Base-by-base conservation (phyloP, 176 grass and related monocot species). In the Cocos nucifera region DNA sequence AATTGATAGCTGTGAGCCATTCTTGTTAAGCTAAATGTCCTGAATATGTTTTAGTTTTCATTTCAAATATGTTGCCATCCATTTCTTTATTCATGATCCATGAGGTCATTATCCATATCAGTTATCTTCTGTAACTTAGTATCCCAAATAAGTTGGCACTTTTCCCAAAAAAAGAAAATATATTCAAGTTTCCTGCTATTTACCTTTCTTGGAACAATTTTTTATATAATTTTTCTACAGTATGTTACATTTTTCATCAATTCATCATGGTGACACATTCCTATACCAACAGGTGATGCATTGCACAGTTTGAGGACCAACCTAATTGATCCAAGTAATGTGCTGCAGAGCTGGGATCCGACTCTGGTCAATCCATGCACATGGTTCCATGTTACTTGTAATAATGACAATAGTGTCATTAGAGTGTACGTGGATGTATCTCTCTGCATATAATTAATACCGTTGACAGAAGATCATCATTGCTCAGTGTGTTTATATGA, bases 371-470 rank as follows among this genome's bases (percentile, higher is more conserved):
- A 95, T 73, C 90, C 90, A 0, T 95, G 90, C 71, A 89, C 90
- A 71, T 95, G 90, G 86, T 95, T 95, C 74, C 90, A 89, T 71
- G 90, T 95, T 49, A 95, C 90, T 27, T 95, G 90, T 72, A 95
- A 95, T 17, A 95, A 86, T n/a, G 90, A 95, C 69, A 95, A 95
- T 76, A 95, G 86, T 57, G 90, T 95, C 67, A 95, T 95, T 66
- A 86, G 90, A 89, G 90, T 95, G 90, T 95, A 89, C 27, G 90
- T 74, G 9, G 19, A 59, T 61, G 35, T 26, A 67, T 69, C 62
- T 83, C 25, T 60, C 14, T 71, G 35, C 35, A 44, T 12, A 12
- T 44, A 44, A 12, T 14, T 14, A 9, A 44, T 12, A 12, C 35
- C 10, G 10, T 44, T 44, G 10, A 44, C 35, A 44, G 35, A 44